Percentiles rank a stretch among this genome's conserved stretches.
Conservation (phyloP, 164 flowering plant genomes). For the Sedum album region DNA sequence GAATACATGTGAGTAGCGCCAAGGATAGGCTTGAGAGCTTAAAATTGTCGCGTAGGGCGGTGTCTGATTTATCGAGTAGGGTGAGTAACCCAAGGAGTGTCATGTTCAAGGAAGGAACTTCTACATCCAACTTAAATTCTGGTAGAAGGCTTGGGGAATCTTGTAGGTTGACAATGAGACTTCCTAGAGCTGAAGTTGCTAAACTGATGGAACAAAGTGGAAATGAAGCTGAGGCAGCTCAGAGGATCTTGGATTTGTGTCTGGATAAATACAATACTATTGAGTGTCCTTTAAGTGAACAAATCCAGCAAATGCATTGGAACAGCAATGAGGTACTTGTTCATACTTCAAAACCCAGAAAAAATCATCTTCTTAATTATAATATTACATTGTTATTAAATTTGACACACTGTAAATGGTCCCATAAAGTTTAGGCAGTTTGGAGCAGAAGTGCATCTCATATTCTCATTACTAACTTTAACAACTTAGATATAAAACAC, state of each 20-base stretch:
- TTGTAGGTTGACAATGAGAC: slow-evolving; percentile 21
- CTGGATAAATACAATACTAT: neutral
- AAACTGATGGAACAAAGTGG: slow-evolving; percentile 22
- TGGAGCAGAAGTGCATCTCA: neutral
- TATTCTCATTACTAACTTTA: neutral
- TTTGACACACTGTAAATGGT: neutral
- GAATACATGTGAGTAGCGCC: slow-evolving; percentile 19
- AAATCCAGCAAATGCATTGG: neutral
- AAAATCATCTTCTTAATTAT: neutral
- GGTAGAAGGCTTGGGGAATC: slow-evolving; percentile 14
- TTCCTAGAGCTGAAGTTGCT: slow-evolving; percentile 25
- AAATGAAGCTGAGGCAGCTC: slow-evolving; percentile 23
- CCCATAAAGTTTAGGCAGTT: neutral
- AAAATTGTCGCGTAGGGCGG: slow-evolving; percentile 30
- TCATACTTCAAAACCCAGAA: neutral
- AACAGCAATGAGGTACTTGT: neutral
- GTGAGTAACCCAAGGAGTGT: neutral
- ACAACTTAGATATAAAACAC: neutral
- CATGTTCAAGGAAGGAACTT: neutral
- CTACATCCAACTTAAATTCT: neutral
- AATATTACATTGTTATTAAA: neutral
- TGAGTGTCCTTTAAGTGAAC: neutral
- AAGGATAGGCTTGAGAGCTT: slow-evolving; percentile 34
- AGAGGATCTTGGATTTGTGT: slow-evolving; percentile 24
- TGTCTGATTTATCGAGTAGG: slow-evolving; percentile 23